Percentiles rank a stretch among this genome's conserved stretches.
Conservation (phyloP, 495 filamentous ascomycete genomes). For the Penicillium psychrofluorescens region DNA sequence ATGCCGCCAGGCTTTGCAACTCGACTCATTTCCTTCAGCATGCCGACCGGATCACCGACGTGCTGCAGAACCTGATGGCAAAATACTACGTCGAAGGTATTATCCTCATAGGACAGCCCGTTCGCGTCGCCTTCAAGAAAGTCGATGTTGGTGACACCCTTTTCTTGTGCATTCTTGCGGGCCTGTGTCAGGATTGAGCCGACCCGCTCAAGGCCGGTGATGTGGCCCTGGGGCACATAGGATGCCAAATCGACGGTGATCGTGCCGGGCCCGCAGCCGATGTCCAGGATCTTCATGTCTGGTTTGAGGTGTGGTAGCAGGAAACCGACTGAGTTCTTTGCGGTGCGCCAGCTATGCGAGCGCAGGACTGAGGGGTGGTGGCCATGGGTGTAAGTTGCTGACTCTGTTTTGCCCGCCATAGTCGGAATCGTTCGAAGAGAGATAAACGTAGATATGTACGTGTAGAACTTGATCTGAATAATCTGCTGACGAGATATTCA, state of each 20-base stretch:
- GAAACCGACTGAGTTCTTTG: constrained; percentile 39
- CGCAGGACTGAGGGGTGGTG: constrained; percentile 42
- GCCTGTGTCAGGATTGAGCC: constrained; percentile 30
- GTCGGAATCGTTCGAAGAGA: no score
- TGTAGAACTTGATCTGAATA: no score
- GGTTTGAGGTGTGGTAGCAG: constrained; percentile 41
- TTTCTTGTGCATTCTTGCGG: constrained; percentile 21
- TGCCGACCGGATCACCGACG: constrained; percentile 30
- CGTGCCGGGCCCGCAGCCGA: constrained; percentile 52
- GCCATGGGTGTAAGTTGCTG: constrained; percentile 42
- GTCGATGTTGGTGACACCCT: constrained; percentile 32
- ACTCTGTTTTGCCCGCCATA: constrained; percentile 16
- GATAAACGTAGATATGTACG: no score
- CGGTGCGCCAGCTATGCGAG: constrained; percentile 43
- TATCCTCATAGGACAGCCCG: constrained; percentile 34
- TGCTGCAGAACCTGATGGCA: constrained; percentile 49
- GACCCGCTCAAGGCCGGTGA: constrained; percentile 34
- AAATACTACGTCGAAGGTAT: constrained; percentile 50
- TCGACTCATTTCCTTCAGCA: constrained; percentile 42
- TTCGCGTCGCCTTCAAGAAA: constrained; percentile 43
- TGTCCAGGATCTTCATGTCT: constrained; percentile 44
- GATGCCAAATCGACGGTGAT: constrained; percentile 47
- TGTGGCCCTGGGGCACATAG: constrained; percentile 36
- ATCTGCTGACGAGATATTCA: no score
- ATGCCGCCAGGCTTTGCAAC: constrained; percentile 45